Evolutionary conservation across 1,284 basidiomycete genomes (phyloP).

Genomic region (Phaffia rhodozyma): DNA sequence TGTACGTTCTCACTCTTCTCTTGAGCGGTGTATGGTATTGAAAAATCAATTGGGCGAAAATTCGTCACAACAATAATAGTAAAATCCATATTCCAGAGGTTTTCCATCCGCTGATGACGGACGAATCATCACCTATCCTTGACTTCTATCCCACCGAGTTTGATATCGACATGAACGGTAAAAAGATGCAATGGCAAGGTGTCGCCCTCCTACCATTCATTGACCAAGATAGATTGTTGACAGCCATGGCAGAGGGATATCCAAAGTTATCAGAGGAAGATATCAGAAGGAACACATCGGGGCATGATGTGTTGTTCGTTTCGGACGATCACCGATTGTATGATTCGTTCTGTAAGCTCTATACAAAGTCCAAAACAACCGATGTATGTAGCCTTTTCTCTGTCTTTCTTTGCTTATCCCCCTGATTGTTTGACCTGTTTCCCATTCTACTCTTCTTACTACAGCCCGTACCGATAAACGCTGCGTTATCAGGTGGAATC

Average conservation of each 20-base stretch:
- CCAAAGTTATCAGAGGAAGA: conserved; percentile 68
- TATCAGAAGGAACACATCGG: conserved; percentile 68
- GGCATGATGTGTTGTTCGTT: conserved; percentile 75
- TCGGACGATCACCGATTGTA: conserved; percentile 72
- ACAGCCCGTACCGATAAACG: conserved; percentile 48
- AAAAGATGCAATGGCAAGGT: conserved; percentile 99
- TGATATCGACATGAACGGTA: conserved; percentile 98
- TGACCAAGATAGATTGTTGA: conserved; percentile 68
- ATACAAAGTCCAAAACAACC: conserved; percentile 66
- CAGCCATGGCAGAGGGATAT: conserved; percentile 68
- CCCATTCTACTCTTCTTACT: conserved; percentile 42
- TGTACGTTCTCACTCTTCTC: neutral
- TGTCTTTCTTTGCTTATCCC: conserved; percentile 16
- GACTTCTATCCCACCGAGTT: conserved; percentile 93
- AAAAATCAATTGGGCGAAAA: neutral
- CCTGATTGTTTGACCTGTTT: conserved; percentile 14
- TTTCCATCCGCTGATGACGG: conserved; percentile 82
- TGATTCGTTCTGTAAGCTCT: conserved; percentile 73
- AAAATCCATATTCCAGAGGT: conserved; percentile 72
- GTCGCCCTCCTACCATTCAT: conserved; percentile 95
- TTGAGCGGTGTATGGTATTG: neutral
- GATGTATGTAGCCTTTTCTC: conserved; percentile 26
- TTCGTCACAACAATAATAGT: conserved; percentile 37
- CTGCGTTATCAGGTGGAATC: conserved; percentile 60
- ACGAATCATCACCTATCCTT: conserved; percentile 77